Percentiles rank a stretch among this genome's conserved stretches.
Conservation (phyloP, 495 filamentous ascomycete genomes). For the Parmelia sp. region DNA sequence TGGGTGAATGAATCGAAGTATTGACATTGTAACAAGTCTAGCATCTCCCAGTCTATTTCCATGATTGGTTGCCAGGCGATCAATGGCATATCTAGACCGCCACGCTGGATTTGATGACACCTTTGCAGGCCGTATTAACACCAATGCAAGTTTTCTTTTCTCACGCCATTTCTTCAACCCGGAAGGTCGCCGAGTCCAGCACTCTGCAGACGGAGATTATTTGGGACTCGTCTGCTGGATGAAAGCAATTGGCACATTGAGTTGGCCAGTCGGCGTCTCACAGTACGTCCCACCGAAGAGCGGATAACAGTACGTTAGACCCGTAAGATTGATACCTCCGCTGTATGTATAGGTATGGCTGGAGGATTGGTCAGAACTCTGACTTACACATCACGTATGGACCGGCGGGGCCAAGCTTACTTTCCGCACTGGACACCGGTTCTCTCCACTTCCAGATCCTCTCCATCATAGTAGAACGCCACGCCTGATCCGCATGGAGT, state of each 20-base stretch:
- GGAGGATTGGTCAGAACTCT: not conserved
- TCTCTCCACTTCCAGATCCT: not conserved
- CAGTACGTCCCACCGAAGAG: constrained; percentile 1
- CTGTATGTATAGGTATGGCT: not conserved
- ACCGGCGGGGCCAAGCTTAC: not conserved
- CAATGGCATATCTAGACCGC: not conserved
- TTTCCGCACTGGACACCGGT: constrained; percentile 1
- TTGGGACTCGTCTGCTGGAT: constrained; percentile 6
- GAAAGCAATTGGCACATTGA: constrained; percentile 3
- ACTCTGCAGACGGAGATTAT: not conserved
- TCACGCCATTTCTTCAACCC: not conserved
- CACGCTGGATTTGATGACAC: not conserved
- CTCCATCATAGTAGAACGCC: constrained; percentile 2
- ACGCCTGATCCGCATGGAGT: not conserved
- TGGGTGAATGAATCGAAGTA: no score
- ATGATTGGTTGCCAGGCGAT: not conserved
- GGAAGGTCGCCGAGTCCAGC: not conserved
- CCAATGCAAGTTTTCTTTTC: not conserved
- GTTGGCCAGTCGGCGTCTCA: not conserved
- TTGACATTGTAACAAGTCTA: no score
- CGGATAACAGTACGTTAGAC: not conserved
- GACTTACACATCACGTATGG: not conserved
- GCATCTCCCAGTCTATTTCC: not conserved
- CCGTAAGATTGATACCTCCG: not conserved
- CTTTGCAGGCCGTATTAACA: not conserved